Percentiles rank a stretch among this genome's conserved stretches.
These are phyloP conservation scores for Magnusiomyces fungicola DNA, from an alignment of 1,139 yeast species.

Conservation along the genomic window DNA sequence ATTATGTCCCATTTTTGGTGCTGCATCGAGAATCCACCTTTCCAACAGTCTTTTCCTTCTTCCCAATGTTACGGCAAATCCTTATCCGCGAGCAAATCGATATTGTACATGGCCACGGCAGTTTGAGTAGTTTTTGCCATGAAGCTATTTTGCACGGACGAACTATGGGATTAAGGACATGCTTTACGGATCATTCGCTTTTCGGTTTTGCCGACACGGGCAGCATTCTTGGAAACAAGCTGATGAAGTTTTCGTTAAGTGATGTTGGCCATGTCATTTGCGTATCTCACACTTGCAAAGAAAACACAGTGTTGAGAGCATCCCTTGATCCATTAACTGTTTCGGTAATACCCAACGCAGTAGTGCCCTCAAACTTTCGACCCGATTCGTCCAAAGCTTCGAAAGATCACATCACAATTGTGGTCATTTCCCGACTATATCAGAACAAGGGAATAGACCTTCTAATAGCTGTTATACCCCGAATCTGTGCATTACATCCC, in stretches of 20 bases:
- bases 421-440: slow-evolving; percentile 82
- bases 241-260: slow-evolving; percentile 72
- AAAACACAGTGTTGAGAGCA: slow-evolving; percentile 86
- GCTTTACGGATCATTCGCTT: slow-evolving; percentile 91
- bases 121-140: slow-evolving; percentile 76
- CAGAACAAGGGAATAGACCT: slow-evolving; percentile 97
- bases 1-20: slow-evolving; percentile 77
- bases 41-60: slow-evolving; percentile 83
- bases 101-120: slow-evolving; percentile 93
- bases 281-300: slow-evolving; percentile 95
- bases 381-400: slow-evolving; percentile 43
- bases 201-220: slow-evolving; percentile 90
- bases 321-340: slow-evolving; percentile 70
- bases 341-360: slow-evolving; percentile 95
- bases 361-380: slow-evolving; percentile 69
- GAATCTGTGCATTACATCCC: slow-evolving; percentile 58
- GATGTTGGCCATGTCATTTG: slow-evolving; percentile 91
- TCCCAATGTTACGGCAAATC: slow-evolving; percentile 80
- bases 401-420: slow-evolving; percentile 55
- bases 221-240: slow-evolving; percentile 78
- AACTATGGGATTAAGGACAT: slow-evolving; percentile 87
- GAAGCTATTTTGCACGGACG: slow-evolving; percentile 88
- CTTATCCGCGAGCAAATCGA: slow-evolving; percentile 78
- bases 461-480: slow-evolving; percentile 76
- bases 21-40: slow-evolving; percentile 76